These are phyloP conservation scores for Sugiyamaella castrensis DNA, from an alignment of 1,139 yeast genomes.

Conservation along the genomic window DNA sequence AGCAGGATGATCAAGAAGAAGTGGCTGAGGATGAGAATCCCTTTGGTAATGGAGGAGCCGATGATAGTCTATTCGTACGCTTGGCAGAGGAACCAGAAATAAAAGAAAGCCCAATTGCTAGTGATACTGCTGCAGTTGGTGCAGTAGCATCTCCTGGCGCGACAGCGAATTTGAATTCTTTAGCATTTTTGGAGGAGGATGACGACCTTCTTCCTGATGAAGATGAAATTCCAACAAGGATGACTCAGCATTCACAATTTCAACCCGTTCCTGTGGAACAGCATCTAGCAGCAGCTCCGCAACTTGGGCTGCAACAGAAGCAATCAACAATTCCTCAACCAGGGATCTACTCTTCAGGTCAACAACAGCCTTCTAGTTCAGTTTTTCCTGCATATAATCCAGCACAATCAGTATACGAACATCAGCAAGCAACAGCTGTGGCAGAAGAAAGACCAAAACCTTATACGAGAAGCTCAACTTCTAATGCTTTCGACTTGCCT, in stretches of 20 bases:
- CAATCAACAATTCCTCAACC: conserved; percentile 11
- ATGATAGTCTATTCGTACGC: conserved; percentile 13
- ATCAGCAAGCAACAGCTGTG: conserved; percentile 7
- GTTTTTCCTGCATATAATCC: not conserved
- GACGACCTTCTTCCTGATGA: conserved; percentile 38
- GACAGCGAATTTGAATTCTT: not conserved
- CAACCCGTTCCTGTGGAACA: conserved; percentile 9
- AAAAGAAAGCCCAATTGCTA: not conserved
- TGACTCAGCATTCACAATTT: not conserved
- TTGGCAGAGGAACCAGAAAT: conserved; percentile 6
- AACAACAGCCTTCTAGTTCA: not conserved
- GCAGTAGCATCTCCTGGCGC: not conserved
- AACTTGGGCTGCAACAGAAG: conserved; percentile 13
- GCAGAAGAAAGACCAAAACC: conserved; percentile 2
- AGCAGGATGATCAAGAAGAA: not conserved
- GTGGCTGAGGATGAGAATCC: conserved; percentile 12
- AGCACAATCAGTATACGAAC: conserved; percentile 14
- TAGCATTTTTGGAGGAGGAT: conserved; percentile 48
- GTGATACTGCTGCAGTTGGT: not conserved
- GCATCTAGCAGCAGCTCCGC: conserved; percentile 6
- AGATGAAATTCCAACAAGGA: conserved; percentile 7
- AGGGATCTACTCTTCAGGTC: not conserved
- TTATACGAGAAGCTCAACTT: conserved; percentile 1
- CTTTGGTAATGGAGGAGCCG: conserved; percentile 13
- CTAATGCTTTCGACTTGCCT: conserved; percentile 65